Evolutionary conservation across 176 grass and related monocot species (phyloP).

Genomic region (Leersia perrieri): DNA sequence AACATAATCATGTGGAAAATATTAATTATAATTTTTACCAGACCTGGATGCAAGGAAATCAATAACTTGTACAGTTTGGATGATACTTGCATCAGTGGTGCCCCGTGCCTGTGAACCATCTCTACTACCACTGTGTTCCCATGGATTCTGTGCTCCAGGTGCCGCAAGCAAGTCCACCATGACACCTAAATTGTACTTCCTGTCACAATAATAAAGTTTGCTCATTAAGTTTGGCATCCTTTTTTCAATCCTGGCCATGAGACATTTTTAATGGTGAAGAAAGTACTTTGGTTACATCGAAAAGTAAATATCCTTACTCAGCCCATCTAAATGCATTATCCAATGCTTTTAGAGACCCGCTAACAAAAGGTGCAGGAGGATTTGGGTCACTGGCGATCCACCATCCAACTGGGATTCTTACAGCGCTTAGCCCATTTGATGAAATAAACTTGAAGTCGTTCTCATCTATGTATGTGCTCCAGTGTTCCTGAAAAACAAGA

Average conservation of each 20-base stretch:
- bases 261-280: no score
- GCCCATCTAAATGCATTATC: conserved; percentile 61
- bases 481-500: conserved; percentile 38
- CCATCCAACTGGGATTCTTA: conserved; percentile 61
- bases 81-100: conserved; percentile 25
- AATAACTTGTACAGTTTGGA: conserved; percentile 38
- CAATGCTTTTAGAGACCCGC: conserved; percentile 43
- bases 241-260: background rate
- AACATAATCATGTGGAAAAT: background rate
- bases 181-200: conserved; percentile 45
- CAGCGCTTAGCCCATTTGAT: conserved; percentile 21
- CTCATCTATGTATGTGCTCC: conserved; percentile 53
- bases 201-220: background rate
- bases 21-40: background rate
- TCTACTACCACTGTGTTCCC: conserved; percentile 43
- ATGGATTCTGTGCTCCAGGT: conserved; percentile 47
- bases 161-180: conserved; percentile 54
- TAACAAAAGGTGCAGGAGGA: conserved; percentile 52
- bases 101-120: conserved; percentile 47
- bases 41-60: conserved; percentile 49
- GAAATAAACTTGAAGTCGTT: conserved; percentile 49
- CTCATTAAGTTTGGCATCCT: background rate
- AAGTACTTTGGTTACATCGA: background rate
- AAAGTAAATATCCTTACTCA: conserved; percentile 28
- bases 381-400: conserved; percentile 56